Percentiles rank a stretch among this genome's conserved stretches.
Conservation (phyloP, 2,329 filamentous ascomycete genomes). For the Xylariaceae sp. region DNA sequence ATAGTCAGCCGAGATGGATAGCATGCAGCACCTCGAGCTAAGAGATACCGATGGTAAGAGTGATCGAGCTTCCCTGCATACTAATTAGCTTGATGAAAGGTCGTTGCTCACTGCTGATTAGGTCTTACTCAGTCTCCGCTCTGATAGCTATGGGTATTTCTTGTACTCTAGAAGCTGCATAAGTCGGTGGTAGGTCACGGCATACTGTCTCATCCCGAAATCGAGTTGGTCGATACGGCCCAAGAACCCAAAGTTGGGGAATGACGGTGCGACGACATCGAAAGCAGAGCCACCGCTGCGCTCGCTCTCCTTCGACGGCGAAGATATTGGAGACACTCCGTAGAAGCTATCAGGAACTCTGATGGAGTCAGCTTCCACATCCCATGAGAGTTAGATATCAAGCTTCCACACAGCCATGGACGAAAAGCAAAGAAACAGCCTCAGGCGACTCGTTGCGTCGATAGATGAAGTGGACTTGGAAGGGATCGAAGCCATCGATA, state of each 20-base stretch:
- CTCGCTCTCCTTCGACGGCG: slow-evolving; percentile 12
- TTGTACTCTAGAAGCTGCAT: slow-evolving; percentile 29
- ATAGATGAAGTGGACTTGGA: slow-evolving; percentile 15
- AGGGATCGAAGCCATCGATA: slow-evolving; percentile 8
- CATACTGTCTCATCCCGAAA: slow-evolving; percentile 23
- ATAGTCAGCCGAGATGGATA: slow-evolving; percentile 11
- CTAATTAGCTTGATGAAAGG: not conserved
- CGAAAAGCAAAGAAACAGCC: slow-evolving; percentile 12
- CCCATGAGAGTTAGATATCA: not conserved
- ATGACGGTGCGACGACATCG: slow-evolving; percentile 31
- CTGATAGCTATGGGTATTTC: slow-evolving; percentile 17
- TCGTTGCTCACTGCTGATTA: not conserved
- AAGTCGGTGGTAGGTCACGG: slow-evolving; percentile 25
- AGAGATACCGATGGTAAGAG: slow-evolving; percentile 3
- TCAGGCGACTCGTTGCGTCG: slow-evolving; percentile 2
- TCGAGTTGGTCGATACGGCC: slow-evolving; percentile 19
- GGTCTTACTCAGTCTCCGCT: slow-evolving; percentile 13
- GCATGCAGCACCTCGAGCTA: slow-evolving; percentile 8
- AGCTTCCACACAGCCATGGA: slow-evolving; percentile 15
- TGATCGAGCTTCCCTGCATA: slow-evolving; percentile 8
- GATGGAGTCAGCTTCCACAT: not conserved
- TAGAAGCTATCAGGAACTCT: slow-evolving; percentile 27
- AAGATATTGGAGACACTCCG: slow-evolving; percentile 21
- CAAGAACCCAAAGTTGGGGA: slow-evolving; percentile 35
- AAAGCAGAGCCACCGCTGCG: slow-evolving; percentile 22